phyloP scores from a whole-genome alignment of 768 basidiomycete genomes.

The Leccinum subgranulosum region DNA sequence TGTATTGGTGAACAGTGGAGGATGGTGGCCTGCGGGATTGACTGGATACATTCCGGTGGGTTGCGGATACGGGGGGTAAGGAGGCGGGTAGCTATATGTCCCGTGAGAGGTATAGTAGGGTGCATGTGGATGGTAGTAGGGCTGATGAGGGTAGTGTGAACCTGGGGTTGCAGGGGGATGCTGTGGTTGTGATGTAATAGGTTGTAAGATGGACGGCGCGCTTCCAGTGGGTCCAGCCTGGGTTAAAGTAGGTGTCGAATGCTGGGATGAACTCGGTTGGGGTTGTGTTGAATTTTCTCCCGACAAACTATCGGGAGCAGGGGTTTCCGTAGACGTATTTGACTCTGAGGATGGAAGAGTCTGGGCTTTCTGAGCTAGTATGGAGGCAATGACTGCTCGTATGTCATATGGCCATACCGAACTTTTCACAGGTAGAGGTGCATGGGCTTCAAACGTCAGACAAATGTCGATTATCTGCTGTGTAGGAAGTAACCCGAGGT shows the following conservation, averaged over 20 bases:
- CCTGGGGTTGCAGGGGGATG: constrained; percentile 21
- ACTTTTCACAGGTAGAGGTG: constrained; percentile 58
- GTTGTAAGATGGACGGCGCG: constrained; percentile 16
- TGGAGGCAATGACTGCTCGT: constrained; percentile 55
- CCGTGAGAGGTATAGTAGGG: constrained; percentile 57
- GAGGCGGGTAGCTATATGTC: constrained; percentile 38
- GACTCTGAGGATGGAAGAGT: constrained; percentile 10
- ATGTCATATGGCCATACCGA: constrained; percentile 76
- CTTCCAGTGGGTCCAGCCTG: constrained; percentile 21
- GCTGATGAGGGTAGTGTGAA: constrained; percentile 49
- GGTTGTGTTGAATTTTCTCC: constrained; percentile 13
- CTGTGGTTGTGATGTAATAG: constrained; percentile 18
- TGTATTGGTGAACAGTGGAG: constrained; percentile 36
- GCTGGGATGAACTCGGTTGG: constrained; percentile 17
- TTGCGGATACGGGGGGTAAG: constrained; percentile 31
- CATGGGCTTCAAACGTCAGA: constrained; percentile 66
- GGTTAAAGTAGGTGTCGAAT: constrained; percentile 22
- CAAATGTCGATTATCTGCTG: constrained; percentile 80
- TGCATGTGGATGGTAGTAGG: constrained; percentile 60
- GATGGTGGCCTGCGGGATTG: constrained; percentile 26
- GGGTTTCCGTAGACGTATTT: constrained; percentile 11
- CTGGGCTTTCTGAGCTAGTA: constrained; percentile 35
- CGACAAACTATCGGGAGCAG: constrained; percentile 13
- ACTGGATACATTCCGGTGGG: constrained; percentile 31
- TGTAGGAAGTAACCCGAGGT: constrained; percentile 63